Conservation (phyloP, 2,329 filamentous ascomycete species). For the Spiromastix sp. region DNA sequence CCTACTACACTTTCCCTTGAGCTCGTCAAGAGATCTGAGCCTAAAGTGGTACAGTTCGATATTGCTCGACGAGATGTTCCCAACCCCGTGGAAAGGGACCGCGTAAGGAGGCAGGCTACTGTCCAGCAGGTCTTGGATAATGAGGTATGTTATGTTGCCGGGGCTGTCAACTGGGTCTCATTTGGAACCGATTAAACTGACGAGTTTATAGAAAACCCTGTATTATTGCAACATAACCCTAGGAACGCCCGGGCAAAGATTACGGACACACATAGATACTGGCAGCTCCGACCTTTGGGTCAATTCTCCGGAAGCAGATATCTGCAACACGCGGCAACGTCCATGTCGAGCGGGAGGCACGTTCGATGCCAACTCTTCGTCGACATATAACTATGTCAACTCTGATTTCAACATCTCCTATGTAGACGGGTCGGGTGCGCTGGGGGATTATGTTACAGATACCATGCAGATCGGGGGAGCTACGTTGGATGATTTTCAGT, state of each 20-base stretch:
- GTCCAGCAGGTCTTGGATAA: slow-evolving; percentile 43
- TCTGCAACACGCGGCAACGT: slow-evolving; percentile 43
- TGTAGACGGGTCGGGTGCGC: slow-evolving; percentile 66
- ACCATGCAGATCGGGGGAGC: slow-evolving; percentile 47
- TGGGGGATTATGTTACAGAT: slow-evolving; percentile 73
- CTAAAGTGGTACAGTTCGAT: slow-evolving; percentile 39
- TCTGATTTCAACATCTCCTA: slow-evolving; percentile 81
- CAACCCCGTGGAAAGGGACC: slow-evolving; percentile 39
- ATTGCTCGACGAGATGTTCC: slow-evolving; percentile 39
- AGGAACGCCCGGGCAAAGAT: slow-evolving; percentile 45
- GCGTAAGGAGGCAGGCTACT: slow-evolving; percentile 32
- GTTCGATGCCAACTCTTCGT: slow-evolving; percentile 61
- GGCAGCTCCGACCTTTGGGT: slow-evolving; percentile 55
- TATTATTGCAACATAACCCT: slow-evolving; percentile 50
- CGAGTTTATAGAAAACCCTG: slow-evolving; percentile 36
- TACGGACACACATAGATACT: slow-evolving; percentile 51
- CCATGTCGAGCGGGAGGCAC: slow-evolving; percentile 54
- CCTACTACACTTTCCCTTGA: slow-evolving; percentile 14
- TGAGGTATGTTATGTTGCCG: slow-evolving; percentile 28
- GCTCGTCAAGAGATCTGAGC: slow-evolving; percentile 25
- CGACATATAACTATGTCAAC: slow-evolving; percentile 63
- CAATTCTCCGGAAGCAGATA: slow-evolving; percentile 51
- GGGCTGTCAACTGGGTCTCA: slow-evolving; percentile 2
- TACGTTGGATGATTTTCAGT: slow-evolving; percentile 43
- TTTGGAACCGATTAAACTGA: too few relatives aligned